Conservation (phyloP, 352 stramenopile species). For the Globisporangium paroecandrum region DNA sequence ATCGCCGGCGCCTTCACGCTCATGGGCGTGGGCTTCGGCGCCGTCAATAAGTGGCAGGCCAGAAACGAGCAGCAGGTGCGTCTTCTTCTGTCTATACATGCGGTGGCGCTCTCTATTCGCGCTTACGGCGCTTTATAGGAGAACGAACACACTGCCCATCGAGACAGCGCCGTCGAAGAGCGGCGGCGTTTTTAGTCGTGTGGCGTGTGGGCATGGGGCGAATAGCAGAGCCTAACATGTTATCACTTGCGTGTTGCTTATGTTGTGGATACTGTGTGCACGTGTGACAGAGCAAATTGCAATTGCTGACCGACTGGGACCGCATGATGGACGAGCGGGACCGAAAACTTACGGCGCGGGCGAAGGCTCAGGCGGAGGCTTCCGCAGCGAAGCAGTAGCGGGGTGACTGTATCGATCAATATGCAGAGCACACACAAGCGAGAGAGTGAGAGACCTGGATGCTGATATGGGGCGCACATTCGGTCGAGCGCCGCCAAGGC, state of each 20-base stretch:
- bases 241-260: neutral
- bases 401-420: neutral
- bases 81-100: neutral
- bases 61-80: constrained; percentile 67
- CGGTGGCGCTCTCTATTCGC: neutral
- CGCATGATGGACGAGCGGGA: constrained; percentile 80
- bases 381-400: constrained; percentile 12
- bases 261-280: neutral
- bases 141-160: neutral
- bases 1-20: constrained; percentile 76
- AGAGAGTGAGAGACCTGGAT: neutral
- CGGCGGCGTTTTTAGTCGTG: neutral
- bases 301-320: constrained; percentile 78
- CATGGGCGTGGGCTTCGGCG: constrained; percentile 69
- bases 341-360: constrained; percentile 53
- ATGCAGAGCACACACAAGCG: neutral
- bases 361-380: constrained; percentile 23
- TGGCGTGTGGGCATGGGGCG: neutral
- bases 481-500: too few species aligned
- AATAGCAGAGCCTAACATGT: neutral
- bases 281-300: constrained; percentile 57
- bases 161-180: neutral
- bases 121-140: neutral
- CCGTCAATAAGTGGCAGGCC: constrained; percentile 73
- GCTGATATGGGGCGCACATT: neutral